Evolutionary conservation across 306 rosid species (phyloP).

Genomic region (Malus orientalis): DNA sequence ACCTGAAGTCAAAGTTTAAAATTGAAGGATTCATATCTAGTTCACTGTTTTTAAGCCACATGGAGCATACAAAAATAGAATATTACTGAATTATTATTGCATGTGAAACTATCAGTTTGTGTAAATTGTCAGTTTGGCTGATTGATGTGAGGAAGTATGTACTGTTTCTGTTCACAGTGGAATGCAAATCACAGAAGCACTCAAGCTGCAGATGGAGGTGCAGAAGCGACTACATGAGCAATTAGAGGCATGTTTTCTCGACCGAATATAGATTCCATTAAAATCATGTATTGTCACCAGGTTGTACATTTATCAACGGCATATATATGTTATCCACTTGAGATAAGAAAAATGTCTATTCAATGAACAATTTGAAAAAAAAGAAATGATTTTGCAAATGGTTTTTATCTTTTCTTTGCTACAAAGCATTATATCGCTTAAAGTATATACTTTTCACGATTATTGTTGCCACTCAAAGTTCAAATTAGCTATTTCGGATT

Average conservation of each 20-base stretch:
- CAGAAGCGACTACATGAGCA: conserved; percentile 98
- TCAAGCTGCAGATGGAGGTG: conserved; percentile 99
- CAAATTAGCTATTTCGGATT: neutral
- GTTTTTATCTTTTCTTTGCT: neutral
- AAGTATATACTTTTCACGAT: neutral
- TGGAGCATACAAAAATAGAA: neutral
- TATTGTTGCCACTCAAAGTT: neutral
- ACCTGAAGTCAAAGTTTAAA: neutral
- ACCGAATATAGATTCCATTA: neutral
- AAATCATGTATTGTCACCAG: conserved; percentile 3
- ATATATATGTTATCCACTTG: neutral
- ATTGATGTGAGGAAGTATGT: conserved; percentile 3
- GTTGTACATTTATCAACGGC: neutral
- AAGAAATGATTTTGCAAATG: neutral
- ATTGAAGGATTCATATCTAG: neutral
- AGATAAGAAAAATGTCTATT: neutral
- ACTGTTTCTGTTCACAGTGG: conserved; percentile 51
- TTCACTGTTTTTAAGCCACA: neutral
- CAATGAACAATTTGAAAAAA: neutral
- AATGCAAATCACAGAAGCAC: conserved; percentile 92
- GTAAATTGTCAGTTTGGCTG: neutral
- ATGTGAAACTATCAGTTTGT: neutral
- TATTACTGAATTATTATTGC: neutral
- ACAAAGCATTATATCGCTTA: neutral
- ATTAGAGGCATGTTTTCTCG: conserved; percentile 65